Base-by-base conservation (phyloP, 805 yeast genomes). In the Metschnikowia borealis region DNA sequence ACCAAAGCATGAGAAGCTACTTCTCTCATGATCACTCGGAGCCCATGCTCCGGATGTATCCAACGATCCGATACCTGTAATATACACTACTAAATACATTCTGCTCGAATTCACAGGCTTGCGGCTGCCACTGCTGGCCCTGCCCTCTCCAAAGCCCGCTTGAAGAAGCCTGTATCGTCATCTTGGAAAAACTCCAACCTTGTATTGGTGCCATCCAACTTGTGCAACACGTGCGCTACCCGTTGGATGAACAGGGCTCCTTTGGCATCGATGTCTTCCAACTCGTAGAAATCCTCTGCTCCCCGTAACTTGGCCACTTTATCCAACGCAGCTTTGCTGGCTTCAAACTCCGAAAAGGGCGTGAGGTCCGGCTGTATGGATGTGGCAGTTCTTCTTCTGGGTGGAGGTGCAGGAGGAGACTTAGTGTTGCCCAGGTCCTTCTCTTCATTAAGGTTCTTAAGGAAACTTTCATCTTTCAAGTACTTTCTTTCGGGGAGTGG, bases 191-290 rank as follows among this genome's bases (percentile, higher is more conserved):
- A 57, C 38, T 60, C 55, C 6, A 70, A 51, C 49, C 61, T 64
- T 6, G 71, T 65, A 20, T 59, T 54, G 7, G 69, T 59, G 11
- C 63, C 64, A 37, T 64, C 66, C 44, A 71, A 56, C 15, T 41
- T 53, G 37, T 64, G 64, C n/a, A 69, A 50, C 5, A 70, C 66
- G 6, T 55, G 52, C 20, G 67, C 56, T 13, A 71, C 64, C 45
- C 74, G 55, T 42, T 62, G 63, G 29, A 73, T 63, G 74, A 76
- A 73, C 33, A 54, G 54, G 0, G 74, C 72, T 3, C 77, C 78
- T 38, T 56, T 63, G 40, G 53, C 59, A 53, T 74, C 78, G 38
- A 61, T 59, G 37, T 68, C 71, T 48, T 70, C 72, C 44, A 71
- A 55, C 38, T 70, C 73, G 51, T 56, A 57, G 35, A 57, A 62